These are phyloP conservation scores for Tricladium varicosporioides DNA, from an alignment of 2,329 filamentous ascomycete genomes.

Conservation along the genomic window DNA sequence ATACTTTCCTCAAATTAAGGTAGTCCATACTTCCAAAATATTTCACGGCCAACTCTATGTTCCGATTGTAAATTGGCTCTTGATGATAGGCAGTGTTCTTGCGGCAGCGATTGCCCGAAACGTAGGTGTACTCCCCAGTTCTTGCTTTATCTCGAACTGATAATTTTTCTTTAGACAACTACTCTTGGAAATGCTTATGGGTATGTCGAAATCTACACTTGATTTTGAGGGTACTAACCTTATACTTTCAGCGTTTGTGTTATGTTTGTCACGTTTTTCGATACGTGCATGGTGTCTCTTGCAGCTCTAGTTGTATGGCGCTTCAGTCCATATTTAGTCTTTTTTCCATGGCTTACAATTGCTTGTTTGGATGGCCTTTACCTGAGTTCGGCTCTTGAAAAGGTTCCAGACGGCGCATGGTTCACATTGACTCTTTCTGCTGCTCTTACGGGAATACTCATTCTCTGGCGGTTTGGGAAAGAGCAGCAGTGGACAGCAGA, in stretches of 20 bases:
- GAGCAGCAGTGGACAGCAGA: slow-evolving; percentile 74
- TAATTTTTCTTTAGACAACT: slow-evolving; percentile 47
- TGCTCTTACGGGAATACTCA: slow-evolving; percentile 61
- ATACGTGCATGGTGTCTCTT: slow-evolving; percentile 70
- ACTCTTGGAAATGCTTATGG: slow-evolving; percentile 61
- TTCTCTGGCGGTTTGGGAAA: slow-evolving; percentile 77
- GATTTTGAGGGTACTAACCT: not conserved
- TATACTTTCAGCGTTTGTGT: slow-evolving; percentile 69
- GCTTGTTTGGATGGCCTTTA: slow-evolving; percentile 66
- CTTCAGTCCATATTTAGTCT: slow-evolving; percentile 55
- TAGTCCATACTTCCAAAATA: slow-evolving; percentile 65
- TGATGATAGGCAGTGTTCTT: slow-evolving; percentile 71
- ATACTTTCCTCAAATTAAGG: slow-evolving; percentile 74
- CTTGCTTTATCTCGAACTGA: too few species aligned
- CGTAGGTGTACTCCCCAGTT: slow-evolving; percentile 35
- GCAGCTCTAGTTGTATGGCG: slow-evolving; percentile 72
- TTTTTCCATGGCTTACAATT: slow-evolving; percentile 61
- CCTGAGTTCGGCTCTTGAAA: slow-evolving; percentile 66
- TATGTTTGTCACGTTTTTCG: slow-evolving; percentile 75
- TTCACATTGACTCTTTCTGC: slow-evolving; percentile 67
- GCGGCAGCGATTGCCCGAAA: slow-evolving; percentile 73
- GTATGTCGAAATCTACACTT: slow-evolving; percentile 32
- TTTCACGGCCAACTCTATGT: slow-evolving; percentile 77
- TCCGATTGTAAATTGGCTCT: slow-evolving; percentile 70
- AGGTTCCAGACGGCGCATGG: slow-evolving; percentile 75